phyloP scores from a whole-genome alignment of 2,329 filamentous ascomycete genomes.

The Cercospora sesami region DNA sequence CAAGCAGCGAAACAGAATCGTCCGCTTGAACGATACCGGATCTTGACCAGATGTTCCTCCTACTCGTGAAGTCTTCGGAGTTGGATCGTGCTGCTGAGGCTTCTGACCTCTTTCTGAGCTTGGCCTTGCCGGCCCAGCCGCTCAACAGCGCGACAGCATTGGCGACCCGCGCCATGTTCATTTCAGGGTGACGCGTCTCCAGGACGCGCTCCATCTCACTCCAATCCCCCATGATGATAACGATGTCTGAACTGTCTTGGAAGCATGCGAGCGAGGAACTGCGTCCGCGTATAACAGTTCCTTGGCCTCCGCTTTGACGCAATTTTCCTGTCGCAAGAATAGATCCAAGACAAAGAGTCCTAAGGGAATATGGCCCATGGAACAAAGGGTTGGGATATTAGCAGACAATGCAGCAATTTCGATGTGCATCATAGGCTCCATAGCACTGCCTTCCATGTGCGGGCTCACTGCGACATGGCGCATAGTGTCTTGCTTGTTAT shows the following conservation, averaged over 20 bases:
- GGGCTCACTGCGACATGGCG: background rate
- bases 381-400: background rate
- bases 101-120: background rate
- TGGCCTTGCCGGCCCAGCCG: slow-evolving; percentile 3
- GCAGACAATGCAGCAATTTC: background rate
- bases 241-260: background rate
- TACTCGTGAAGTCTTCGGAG: background rate
- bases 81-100: background rate
- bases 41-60: slow-evolving; percentile 1
- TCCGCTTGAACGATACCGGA: background rate
- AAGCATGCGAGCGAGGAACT: background rate
- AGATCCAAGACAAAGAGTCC: background rate
- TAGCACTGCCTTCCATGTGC: background rate
- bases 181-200: slow-evolving; percentile 9
- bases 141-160: slow-evolving; percentile 1
- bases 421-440: background rate
- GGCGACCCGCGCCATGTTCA: slow-evolving; percentile 2
- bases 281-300: background rate
- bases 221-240: slow-evolving; percentile 4
- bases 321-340: background rate
- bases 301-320: background rate
- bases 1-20: background rate
- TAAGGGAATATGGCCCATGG: background rate
- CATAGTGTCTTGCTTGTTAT: background rate
- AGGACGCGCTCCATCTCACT: slow-evolving; percentile 10